A percentile compares a stretch with the other conserved stretches of the same genome.
Conservation (phyloP, 257 asterid genomes). For the Solanum chmielewskii region DNA sequence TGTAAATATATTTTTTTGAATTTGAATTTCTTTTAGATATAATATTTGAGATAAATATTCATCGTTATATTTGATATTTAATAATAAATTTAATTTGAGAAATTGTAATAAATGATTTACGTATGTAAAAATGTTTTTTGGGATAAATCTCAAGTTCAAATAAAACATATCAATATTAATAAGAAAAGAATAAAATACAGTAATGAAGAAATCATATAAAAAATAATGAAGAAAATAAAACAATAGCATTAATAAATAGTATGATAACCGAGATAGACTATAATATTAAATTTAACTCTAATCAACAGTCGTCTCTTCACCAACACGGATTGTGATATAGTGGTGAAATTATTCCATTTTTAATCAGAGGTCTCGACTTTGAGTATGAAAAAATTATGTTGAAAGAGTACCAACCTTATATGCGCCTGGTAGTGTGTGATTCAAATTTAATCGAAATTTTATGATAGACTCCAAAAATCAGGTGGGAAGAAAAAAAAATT, state of each 20-base stretch:
- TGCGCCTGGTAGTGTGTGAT: fast-evolving
- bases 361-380: fast-evolving
- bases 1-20: not conserved
- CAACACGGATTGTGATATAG: fast-evolving
- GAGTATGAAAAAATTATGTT: too few relatives aligned
- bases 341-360: not conserved
- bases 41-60: not conserved
- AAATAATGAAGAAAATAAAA: not conserved
- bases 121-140: too few relatives aligned
- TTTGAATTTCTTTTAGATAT: not conserved
- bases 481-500: not conserved
- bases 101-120: too few relatives aligned
- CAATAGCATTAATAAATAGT: not conserved
- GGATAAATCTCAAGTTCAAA: not conserved
- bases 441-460: too few relatives aligned
- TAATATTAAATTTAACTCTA: not conserved
- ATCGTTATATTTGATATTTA: too few relatives aligned
- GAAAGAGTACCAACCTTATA: fast-evolving
- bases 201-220: too few relatives aligned
- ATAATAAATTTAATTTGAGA: too few relatives aligned
- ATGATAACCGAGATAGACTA: not conserved
- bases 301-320: not conserved
- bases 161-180: too few relatives aligned
- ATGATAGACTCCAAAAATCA: too few relatives aligned
- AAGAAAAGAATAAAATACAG: too few relatives aligned